Conservation (phyloP, 768 basidiomycete species). For the Tricholoma matsutake region DNA sequence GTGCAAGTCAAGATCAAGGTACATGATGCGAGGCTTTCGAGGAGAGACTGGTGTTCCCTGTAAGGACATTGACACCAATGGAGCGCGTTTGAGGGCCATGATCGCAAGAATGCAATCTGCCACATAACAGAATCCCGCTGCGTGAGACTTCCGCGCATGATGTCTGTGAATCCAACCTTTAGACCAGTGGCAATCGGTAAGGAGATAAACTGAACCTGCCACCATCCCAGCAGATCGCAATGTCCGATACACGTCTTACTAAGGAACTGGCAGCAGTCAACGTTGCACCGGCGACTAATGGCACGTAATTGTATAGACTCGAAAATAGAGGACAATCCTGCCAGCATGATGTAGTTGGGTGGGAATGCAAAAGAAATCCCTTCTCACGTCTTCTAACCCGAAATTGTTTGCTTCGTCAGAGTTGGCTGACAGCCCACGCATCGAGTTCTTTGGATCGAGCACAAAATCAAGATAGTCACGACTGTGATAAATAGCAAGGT, state of each 20-base stretch:
- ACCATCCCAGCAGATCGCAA: constrained; percentile 89
- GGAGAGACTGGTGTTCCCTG: constrained; percentile 1
- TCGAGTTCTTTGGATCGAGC: constrained; percentile 33
- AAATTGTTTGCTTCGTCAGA: constrained; percentile 27
- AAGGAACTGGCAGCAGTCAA: constrained; percentile 70
- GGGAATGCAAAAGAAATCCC: not conserved
- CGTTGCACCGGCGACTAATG: constrained; percentile 71
- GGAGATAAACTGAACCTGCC: constrained; percentile 52
- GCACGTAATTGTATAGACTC: constrained; percentile 65
- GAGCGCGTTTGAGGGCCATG: constrained; percentile 55
- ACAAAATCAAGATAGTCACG: constrained; percentile 66
- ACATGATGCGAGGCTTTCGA: constrained; percentile 68
- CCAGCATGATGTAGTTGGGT: not conserved
- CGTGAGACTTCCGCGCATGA: constrained; percentile 74
- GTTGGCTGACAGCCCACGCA: not conserved
- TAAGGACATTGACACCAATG: constrained; percentile 7
- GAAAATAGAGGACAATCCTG: constrained; percentile 85
- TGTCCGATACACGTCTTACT: constrained; percentile 43
- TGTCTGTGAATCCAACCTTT: constrained; percentile 46
- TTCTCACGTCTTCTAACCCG: constrained; percentile 34
- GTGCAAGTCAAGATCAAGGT: constrained; percentile 91
- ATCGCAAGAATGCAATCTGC: constrained; percentile 86
- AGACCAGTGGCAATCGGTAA: not conserved
- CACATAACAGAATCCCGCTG: constrained; percentile 93
- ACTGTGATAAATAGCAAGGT: constrained; percentile 68